Evolutionary conservation across 2,329 filamentous ascomycete genomes (phyloP).

Genomic region (Lecanoromycetidae sp.): DNA sequence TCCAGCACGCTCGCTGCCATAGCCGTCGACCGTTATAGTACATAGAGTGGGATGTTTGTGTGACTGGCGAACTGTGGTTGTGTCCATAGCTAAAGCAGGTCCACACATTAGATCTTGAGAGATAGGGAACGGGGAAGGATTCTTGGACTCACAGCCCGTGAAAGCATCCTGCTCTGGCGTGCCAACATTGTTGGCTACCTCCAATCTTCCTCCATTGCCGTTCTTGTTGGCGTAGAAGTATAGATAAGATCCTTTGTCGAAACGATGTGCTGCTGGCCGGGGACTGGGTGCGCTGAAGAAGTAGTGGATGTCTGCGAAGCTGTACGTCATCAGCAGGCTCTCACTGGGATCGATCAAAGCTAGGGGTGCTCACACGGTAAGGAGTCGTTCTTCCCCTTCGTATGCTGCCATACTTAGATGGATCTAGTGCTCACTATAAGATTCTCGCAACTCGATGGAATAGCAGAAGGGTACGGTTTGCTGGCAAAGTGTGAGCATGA

Average conservation of each 20-base stretch:
- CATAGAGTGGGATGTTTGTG: slow-evolving; percentile 48
- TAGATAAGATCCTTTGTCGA: slow-evolving; percentile 52
- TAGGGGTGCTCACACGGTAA: slow-evolving; percentile 34
- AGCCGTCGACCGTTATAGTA: slow-evolving; percentile 43
- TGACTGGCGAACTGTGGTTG: slow-evolving; percentile 42
- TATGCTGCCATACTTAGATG: slow-evolving; percentile 32
- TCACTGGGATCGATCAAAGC: too few species aligned
- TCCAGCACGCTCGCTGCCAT: slow-evolving; percentile 22
- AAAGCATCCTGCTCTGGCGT: slow-evolving; percentile 54
- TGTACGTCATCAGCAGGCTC: slow-evolving; percentile 22
- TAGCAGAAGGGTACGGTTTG: too few species aligned
- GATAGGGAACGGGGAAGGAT: not conserved
- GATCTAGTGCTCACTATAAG: too few species aligned
- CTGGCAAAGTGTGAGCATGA: too few species aligned
- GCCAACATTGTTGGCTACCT: slow-evolving; percentile 53
- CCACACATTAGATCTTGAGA: not conserved
- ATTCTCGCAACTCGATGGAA: too few species aligned
- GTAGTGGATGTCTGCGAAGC: slow-evolving; percentile 53
- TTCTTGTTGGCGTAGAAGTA: slow-evolving; percentile 50
- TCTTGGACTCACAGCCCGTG: slow-evolving; percentile 39
- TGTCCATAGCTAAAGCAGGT: slow-evolving; percentile 34
- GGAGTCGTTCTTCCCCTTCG: slow-evolving; percentile 34
- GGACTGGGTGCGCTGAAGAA: slow-evolving; percentile 46
- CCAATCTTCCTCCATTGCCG: slow-evolving; percentile 43
- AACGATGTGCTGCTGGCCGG: slow-evolving; percentile 48